Conservation (phyloP, 208 protist genomes). For the Novymonas esmeraldas region DNA sequence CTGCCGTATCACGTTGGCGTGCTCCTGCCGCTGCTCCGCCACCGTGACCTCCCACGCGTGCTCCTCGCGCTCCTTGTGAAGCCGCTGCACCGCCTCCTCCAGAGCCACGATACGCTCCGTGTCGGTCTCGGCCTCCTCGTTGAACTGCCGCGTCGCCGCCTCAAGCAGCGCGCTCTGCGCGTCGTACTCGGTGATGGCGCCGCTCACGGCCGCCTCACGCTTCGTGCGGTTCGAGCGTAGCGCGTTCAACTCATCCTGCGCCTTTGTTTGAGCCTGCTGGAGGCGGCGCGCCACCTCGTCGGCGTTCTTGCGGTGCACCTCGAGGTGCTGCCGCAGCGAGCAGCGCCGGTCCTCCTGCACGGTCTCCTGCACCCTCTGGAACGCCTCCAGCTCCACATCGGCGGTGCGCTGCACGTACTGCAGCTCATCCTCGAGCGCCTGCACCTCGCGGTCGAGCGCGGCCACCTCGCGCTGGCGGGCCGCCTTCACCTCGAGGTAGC, state of each 20-base stretch:
- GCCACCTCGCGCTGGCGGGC: conserved; percentile 69
- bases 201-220: conserved; percentile 82
- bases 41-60: conserved; percentile 78
- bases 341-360: conserved; percentile 50
- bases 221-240: conserved; percentile 76
- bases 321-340: conserved; percentile 55
- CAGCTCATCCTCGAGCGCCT: conserved; percentile 73
- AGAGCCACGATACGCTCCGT: conserved; percentile 65
- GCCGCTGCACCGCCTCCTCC: conserved; percentile 59
- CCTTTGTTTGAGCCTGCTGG: conserved; percentile 34
- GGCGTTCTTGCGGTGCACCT: conserved; percentile 45
- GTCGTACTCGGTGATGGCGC: conserved; percentile 87
- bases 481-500: conserved; percentile 77
- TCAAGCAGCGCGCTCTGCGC: conserved; percentile 51
- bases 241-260: conserved; percentile 58
- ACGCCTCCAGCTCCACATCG: conserved; percentile 73
- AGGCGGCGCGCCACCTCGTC: conserved; percentile 46
- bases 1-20: conserved; percentile 53
- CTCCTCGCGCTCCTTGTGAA: conserved; percentile 60
- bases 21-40: conserved; percentile 66
- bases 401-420: conserved; percentile 68
- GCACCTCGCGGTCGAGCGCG: conserved; percentile 64
- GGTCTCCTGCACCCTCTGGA: conserved; percentile 58
- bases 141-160: conserved; percentile 53
- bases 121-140: conserved; percentile 78